These are phyloP conservation scores for Thielaviopsis euricoi DNA, from an alignment of 2,329 filamentous ascomycete genomes.

Conservation along the genomic window DNA sequence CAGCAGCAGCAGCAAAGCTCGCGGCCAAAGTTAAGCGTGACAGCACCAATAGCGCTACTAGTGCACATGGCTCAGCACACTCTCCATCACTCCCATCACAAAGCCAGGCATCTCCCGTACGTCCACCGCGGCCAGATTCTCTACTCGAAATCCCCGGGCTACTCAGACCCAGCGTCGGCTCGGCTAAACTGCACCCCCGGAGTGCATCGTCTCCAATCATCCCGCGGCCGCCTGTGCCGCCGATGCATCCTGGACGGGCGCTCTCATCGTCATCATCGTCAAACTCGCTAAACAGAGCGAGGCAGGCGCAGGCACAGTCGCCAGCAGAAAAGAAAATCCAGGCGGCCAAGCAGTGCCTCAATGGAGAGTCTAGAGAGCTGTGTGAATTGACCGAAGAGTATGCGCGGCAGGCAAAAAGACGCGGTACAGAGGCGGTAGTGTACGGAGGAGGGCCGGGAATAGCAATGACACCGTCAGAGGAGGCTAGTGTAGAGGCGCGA, in stretches of 20 bases:
- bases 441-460: background rate
- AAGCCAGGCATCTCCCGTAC: background rate
- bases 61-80: background rate
- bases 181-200: slow-evolving; percentile 5
- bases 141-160: slow-evolving; percentile 6
- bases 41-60: background rate
- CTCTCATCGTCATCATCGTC: slow-evolving; percentile 3
- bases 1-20: background rate
- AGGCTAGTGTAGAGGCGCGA: background rate
- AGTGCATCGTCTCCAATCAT: slow-evolving; percentile 6
- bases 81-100: background rate
- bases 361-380: background rate
- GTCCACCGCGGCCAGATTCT: slow-evolving; percentile 3
- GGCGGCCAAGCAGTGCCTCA: background rate
- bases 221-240: slow-evolving; percentile 6
- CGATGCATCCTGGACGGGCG: slow-evolving; percentile 9
- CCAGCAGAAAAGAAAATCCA: background rate
- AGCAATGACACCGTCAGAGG: background rate
- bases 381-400: background rate
- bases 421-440: background rate
- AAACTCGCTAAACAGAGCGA: background rate
- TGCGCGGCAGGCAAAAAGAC: background rate
- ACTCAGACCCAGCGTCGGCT: background rate
- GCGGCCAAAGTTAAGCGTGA: background rate
- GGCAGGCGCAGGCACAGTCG: background rate